These are phyloP conservation scores for Chloromonas sp. DNA, from an alignment of 163 green algal species.

Conservation along the genomic window DNA sequence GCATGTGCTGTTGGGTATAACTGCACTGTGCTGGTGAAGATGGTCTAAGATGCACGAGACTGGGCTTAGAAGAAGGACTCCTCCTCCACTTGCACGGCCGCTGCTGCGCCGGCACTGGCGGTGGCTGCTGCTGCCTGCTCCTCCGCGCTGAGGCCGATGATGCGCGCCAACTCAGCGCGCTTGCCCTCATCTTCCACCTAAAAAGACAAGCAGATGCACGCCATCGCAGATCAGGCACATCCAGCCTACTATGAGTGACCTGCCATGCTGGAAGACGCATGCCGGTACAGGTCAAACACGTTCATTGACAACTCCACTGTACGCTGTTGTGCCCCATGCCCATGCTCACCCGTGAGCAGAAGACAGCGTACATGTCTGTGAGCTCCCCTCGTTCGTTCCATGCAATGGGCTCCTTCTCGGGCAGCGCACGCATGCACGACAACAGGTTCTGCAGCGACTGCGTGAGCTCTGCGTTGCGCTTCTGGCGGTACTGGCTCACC, in stretches of 20 bases:
- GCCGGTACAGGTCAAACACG: not conserved
- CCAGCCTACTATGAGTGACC: no score
- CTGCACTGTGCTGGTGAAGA: no score
- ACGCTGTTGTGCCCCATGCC: not conserved
- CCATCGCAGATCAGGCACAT: no score
- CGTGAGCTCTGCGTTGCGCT: slow-evolving; percentile 25
- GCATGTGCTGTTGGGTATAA: no score
- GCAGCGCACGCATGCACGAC: slow-evolving; percentile 25
- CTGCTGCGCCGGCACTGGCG: not conserved
- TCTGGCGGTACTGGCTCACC: slow-evolving; percentile 34
- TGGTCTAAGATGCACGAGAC: no score
- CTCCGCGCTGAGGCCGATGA: not conserved
- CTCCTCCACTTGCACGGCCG: not conserved
- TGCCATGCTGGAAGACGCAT: not conserved
- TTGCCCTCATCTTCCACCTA: not conserved
- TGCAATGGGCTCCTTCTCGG: slow-evolving; percentile 36
- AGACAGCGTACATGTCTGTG: slow-evolving; percentile 54
- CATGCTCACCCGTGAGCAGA: slow-evolving; percentile 12
- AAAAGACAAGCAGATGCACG: not conserved
- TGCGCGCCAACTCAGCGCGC: not conserved
- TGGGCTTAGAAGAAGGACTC: not conserved
- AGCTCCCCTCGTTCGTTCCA: slow-evolving; percentile 61
- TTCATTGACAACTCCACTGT: not conserved
- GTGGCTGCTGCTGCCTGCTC: not conserved
- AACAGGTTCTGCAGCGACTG: slow-evolving; percentile 34